A percentile compares a stretch with the other conserved stretches of the same genome.
Conservation (phyloP, 2,329 filamentous ascomycete species). For the Colletotrichum viniferum region DNA sequence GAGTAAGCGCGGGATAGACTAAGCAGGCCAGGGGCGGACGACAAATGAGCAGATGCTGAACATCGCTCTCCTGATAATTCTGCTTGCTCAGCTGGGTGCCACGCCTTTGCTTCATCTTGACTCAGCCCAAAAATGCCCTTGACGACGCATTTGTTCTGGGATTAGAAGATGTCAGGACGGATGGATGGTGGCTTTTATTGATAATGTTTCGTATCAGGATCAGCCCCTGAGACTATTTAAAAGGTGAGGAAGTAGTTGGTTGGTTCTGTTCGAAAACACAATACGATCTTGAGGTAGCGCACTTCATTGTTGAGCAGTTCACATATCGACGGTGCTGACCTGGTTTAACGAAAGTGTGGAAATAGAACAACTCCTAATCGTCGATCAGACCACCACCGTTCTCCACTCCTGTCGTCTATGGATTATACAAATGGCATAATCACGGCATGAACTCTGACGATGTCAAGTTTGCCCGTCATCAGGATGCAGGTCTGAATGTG, state of each 20-base stretch:
- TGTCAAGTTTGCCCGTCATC: not conserved
- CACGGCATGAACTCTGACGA: not conserved
- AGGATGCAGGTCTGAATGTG: not conserved
- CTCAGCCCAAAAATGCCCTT: not conserved
- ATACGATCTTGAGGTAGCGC: too few species aligned
- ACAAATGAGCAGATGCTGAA: not conserved
- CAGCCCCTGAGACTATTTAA: accelerated
- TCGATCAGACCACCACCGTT: not conserved
- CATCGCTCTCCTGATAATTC: not conserved
- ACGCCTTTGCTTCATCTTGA: not conserved
- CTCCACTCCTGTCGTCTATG: not conserved
- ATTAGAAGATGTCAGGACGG: not conserved
- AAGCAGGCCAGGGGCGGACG: not conserved
- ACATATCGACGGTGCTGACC: not conserved
- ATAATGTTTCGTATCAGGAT: accelerated
- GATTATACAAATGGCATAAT: not conserved
- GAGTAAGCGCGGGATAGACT: not conserved
- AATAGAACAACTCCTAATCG: accelerated
- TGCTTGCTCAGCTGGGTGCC: not conserved
- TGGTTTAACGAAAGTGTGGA: not conserved
- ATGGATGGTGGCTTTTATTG: not conserved
- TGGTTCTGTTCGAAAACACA: not conserved
- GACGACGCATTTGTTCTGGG: not conserved
- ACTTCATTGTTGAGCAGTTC: not conserved
- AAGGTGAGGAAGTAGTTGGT: not conserved